Conservation (phyloP, 306 rosid genomes). For the Cucumis sativus region DNA sequence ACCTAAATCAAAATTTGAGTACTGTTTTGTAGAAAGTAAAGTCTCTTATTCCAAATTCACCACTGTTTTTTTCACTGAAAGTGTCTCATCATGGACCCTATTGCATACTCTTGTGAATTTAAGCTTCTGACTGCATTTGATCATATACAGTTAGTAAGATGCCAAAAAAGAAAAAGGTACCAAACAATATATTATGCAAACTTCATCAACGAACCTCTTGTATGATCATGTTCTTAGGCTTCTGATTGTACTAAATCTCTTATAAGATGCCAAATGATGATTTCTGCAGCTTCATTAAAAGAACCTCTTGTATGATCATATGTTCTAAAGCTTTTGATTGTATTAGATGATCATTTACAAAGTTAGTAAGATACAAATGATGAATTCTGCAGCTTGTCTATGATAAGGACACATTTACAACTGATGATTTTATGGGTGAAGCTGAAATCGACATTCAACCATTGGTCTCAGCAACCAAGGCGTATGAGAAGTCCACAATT, state of each 20-base stretch:
- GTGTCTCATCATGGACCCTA: constrained; percentile 1
- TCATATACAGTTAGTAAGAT: background rate
- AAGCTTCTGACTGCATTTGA: background rate
- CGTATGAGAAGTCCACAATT: constrained; percentile 43
- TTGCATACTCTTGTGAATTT: background rate
- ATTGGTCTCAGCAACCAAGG: constrained; percentile 57
- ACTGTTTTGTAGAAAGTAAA: background rate
- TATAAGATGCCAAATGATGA: background rate
- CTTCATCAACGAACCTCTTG: background rate
- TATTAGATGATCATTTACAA: background rate
- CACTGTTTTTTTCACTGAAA: background rate
- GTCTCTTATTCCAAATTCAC: background rate
- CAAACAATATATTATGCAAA: background rate
- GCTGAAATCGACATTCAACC: constrained; percentile 94
- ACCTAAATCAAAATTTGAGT: background rate
- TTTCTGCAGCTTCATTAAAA: constrained; percentile 28
- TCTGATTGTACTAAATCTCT: background rate
- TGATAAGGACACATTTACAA: constrained; percentile 69
- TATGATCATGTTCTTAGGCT: background rate
- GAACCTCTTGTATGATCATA: background rate
- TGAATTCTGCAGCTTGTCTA: constrained; percentile 58
- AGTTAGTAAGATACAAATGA: constrained; percentile 1
- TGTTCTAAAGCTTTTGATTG: background rate
- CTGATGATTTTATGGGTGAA: constrained; percentile 90
- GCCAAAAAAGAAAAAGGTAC: background rate